A percentile compares a stretch with the other conserved stretches of the same genome.
Evolutionary conservation across 495 filamentous ascomycete genomes (phyloP).

Genomic region (Oidiodendron maius): DNA sequence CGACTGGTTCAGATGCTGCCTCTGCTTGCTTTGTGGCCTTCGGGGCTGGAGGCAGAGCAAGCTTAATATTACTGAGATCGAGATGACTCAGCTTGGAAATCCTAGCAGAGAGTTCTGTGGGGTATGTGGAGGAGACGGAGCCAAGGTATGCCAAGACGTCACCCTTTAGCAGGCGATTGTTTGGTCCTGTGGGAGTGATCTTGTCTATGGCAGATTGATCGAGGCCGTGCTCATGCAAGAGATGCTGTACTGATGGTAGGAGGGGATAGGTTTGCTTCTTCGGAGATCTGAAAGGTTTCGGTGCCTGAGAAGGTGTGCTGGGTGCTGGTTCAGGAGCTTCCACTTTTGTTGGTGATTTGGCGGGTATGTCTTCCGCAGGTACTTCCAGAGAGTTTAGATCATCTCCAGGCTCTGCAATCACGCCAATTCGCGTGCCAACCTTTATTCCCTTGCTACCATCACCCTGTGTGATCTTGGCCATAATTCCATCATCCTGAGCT

Average conservation of each 20-base stretch:
- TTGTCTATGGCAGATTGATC: conserved; percentile 63
- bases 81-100: conserved; percentile 74
- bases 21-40: conserved; percentile 33
- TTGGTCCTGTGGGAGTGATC: conserved; percentile 83
- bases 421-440: conserved; percentile 69
- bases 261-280: conserved; percentile 72
- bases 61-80: conserved; percentile 92
- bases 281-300: conserved; percentile 29
- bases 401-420: conserved; percentile 70
- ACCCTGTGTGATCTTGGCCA: conserved; percentile 70
- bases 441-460: conserved; percentile 65
- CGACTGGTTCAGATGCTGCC: not conserved
- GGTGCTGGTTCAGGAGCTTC: conserved; percentile 19
- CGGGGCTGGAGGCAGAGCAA: conserved; percentile 46
- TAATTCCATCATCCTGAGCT: conserved; percentile 72
- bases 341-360: conserved; percentile 26
- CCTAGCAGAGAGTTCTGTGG: conserved; percentile 58
- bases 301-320: conserved; percentile 6
- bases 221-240: conserved; percentile 72
- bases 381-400: conserved; percentile 63
- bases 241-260: conserved; percentile 76
- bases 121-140: conserved; percentile 59
- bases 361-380: conserved; percentile 50
- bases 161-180: conserved; percentile 87
- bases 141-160: conserved; percentile 92